Conservation (phyloP, 169 alveolate genomes). For the Eimeria necatrix region DNA sequence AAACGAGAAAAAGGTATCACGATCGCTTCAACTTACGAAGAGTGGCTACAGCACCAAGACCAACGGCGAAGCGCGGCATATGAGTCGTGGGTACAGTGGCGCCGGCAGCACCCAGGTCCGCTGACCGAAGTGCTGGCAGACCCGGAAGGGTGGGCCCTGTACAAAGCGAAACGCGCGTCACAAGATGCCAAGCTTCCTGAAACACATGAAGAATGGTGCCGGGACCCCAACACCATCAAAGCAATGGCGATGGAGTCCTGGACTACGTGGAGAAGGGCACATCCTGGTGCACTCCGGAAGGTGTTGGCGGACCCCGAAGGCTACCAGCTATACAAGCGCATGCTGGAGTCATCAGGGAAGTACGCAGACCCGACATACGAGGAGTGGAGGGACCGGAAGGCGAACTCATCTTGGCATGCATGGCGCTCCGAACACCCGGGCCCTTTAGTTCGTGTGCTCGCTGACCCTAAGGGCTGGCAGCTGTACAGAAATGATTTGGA, state of each 20-base stretch:
- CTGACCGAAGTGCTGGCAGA: conserved; percentile 78
- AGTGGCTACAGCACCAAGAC: conserved; percentile 75
- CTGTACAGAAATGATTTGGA: conserved; percentile 66
- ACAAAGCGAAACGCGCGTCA: conserved; percentile 65
- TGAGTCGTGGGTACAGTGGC: conserved; percentile 78
- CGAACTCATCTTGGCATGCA: conserved; percentile 55
- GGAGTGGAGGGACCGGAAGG: conserved; percentile 66
- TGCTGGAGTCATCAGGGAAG: conserved; percentile 68
- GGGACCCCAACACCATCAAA: conserved; percentile 70
- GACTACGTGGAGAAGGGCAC: conserved; percentile 75
- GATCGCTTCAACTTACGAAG: conserved; percentile 71
- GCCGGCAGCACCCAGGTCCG: conserved; percentile 72
- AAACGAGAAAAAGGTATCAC: conserved; percentile 73
- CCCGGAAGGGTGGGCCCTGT: conserved; percentile 79
- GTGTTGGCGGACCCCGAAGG: conserved; percentile 79
- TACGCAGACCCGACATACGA: conserved; percentile 65
- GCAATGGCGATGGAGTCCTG: conserved; percentile 78
- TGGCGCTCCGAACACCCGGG: conserved; percentile 81
- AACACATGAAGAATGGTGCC: conserved; percentile 78
- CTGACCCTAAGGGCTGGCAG: conserved; percentile 78
- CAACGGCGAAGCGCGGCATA: conserved; percentile 41
- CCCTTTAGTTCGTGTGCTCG: conserved; percentile 64
- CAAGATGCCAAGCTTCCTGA: conserved; percentile 62
- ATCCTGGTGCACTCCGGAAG: conserved; percentile 69
- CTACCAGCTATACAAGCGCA: conserved; percentile 59